Conservation (phyloP, 208 protist genomes). For the Phytomonas sp. region DNA sequence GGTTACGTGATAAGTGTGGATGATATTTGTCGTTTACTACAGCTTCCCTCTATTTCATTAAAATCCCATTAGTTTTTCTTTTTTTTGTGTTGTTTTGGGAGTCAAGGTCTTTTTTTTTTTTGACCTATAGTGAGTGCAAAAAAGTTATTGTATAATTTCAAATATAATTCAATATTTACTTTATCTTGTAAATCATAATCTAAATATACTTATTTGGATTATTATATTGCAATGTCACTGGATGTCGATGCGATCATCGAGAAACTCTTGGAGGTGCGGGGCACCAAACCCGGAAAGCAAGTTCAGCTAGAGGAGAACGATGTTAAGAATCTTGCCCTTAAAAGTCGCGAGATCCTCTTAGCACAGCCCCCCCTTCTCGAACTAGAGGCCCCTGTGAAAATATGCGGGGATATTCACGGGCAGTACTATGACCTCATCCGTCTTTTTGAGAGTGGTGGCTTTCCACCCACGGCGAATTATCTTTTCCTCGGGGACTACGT, state of each 20-base stretch:
- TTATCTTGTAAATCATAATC: not conserved
- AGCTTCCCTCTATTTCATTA: not conserved
- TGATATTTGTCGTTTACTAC: not conserved
- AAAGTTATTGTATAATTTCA: not conserved
- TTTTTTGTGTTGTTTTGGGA: not conserved
- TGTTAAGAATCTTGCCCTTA: slow-evolving; percentile 70
- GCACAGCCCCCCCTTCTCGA: slow-evolving; percentile 80
- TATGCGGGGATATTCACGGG: slow-evolving; percentile 98
- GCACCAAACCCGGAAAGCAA: slow-evolving; percentile 81
- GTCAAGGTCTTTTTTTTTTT: not conserved
- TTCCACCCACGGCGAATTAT: slow-evolving; percentile 98
- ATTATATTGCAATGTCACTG: slow-evolving; percentile 13
- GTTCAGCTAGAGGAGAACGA: slow-evolving; percentile 86
- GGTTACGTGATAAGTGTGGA: not conserved
- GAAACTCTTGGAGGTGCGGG: slow-evolving; percentile 88
- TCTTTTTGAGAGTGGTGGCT: slow-evolving; percentile 99
- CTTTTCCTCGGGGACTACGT: slow-evolving; percentile 99
- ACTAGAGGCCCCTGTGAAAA: slow-evolving; percentile 90
- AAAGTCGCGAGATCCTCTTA: slow-evolving; percentile 84
- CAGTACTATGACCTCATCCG: slow-evolving; percentile 99
- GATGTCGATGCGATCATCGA: slow-evolving; percentile 89
- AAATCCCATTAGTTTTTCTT: slow-evolving; percentile 5
- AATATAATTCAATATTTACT: not conserved
- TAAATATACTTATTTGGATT: not conserved
- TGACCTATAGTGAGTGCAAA: not conserved